These are phyloP conservation scores for Berberis vulgaris DNA, from an alignment of 164 flowering plant genomes.

Conservation along the genomic window DNA sequence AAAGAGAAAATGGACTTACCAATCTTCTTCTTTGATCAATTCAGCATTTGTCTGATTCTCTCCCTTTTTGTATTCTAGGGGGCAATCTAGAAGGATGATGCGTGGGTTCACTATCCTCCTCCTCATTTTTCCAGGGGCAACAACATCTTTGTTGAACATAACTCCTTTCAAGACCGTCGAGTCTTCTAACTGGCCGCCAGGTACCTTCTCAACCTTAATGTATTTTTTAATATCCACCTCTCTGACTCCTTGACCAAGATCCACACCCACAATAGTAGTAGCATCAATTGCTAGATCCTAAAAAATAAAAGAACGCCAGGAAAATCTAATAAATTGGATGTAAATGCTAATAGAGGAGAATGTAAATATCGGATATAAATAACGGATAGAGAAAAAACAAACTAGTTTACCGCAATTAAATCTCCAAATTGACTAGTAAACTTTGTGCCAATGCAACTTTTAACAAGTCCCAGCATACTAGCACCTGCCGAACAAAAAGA, in stretches of 20 bases:
- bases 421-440: constrained; percentile 94
- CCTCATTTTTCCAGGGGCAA: constrained; percentile 96
- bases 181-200: constrained; percentile 95
- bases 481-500: constrained; percentile 40
- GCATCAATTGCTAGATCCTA: constrained; percentile 96
- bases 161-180: constrained; percentile 87
- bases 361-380: neutral
- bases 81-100: constrained; percentile 83
- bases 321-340: neutral
- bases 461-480: constrained; percentile 66
- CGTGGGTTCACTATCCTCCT: constrained; percentile 88
- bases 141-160: constrained; percentile 93
- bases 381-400: neutral
- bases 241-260: constrained; percentile 80
- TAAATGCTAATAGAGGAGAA: neutral
- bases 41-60: constrained; percentile 99
- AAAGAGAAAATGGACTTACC: constrained; percentile 19
- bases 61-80: constrained; percentile 94
- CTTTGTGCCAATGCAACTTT: constrained; percentile 89
- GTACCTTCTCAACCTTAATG: constrained; percentile 89
- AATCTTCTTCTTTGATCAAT: constrained; percentile 84
- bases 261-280: constrained; percentile 79
- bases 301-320: constrained; percentile 6
- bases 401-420: constrained; percentile 66
- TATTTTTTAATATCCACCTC: constrained; percentile 94